phyloP scores from a whole-genome alignment of 495 filamentous ascomycete species.

The Penicillium nucicola region DNA sequence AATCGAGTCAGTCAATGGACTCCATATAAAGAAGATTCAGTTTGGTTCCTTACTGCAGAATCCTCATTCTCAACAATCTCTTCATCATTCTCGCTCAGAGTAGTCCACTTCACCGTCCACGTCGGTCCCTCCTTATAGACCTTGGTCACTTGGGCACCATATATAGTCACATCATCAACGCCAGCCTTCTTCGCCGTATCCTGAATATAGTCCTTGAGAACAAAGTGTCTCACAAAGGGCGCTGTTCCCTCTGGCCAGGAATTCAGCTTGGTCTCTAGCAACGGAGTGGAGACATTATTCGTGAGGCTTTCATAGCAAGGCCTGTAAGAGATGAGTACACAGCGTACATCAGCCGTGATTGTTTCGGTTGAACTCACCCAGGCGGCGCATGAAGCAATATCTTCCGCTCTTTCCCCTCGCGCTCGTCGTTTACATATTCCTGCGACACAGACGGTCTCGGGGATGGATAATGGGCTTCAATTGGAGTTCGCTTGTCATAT shows the following conservation, averaged over 20 bases:
- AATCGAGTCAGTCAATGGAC: background rate
- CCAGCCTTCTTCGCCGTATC: constrained; percentile 47
- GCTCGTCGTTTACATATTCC: constrained; percentile 16
- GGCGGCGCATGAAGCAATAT: constrained; percentile 48
- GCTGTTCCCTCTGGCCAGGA: constrained; percentile 58
- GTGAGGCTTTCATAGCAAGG: constrained; percentile 58
- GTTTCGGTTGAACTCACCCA: constrained; percentile 29
- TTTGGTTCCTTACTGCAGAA: constrained; percentile 10
- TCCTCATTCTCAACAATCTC: constrained; percentile 21
- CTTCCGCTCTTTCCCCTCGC: constrained; percentile 21
- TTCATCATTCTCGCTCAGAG: constrained; percentile 22
- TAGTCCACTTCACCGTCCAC: constrained; percentile 49
- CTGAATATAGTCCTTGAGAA: constrained; percentile 58
- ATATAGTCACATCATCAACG: constrained; percentile 47
- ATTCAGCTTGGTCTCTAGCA: constrained; percentile 58
- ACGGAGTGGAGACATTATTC: constrained; percentile 62
- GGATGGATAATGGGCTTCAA: constrained; percentile 57
- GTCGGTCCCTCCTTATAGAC: constrained; percentile 41
- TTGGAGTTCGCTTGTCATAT: constrained; percentile 55
- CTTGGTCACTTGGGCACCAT: constrained; percentile 56
- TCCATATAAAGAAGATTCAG: no score
- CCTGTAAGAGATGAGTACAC: constrained; percentile 21
- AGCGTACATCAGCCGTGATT: background rate
- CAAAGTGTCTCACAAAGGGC: constrained; percentile 51
- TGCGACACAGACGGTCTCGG: constrained; percentile 41